These are phyloP conservation scores for Fusarium poae DNA, from an alignment of 2,329 filamentous ascomycete species.

Conservation along the genomic window DNA sequence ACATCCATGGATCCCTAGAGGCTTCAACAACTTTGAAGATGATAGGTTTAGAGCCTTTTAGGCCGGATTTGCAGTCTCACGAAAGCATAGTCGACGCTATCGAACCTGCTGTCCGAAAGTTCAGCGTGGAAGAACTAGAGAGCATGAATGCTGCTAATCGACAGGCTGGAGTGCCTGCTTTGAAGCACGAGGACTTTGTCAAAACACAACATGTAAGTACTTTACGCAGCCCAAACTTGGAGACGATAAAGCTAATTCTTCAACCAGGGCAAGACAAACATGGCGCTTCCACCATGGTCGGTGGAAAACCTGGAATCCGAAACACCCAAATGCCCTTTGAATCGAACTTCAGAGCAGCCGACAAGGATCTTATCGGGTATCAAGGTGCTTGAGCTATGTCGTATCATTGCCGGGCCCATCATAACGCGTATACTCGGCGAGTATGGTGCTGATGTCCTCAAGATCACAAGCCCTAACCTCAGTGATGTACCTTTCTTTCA, in stretches of 20 bases:
- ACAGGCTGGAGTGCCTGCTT: constrained; percentile 71
- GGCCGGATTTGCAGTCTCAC: constrained; percentile 72
- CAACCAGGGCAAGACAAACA: constrained; percentile 60
- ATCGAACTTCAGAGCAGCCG: constrained; percentile 30
- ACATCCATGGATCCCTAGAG: constrained; percentile 81
- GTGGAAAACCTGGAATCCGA: constrained; percentile 64
- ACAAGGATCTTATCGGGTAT: constrained; percentile 67
- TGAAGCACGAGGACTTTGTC: constrained; percentile 71
- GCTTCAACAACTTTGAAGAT: constrained; percentile 77
- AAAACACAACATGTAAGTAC: constrained; percentile 60
- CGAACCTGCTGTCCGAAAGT: constrained; percentile 68
- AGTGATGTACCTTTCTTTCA: constrained; percentile 80
- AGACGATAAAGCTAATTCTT: not conserved
- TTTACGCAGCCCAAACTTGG: accelerated
- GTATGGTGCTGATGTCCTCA: constrained; percentile 80
- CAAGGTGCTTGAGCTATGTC: constrained; percentile 80
- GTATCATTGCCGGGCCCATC: constrained; percentile 81
- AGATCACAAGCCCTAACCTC: constrained; percentile 76
- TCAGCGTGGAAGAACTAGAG: constrained; percentile 69
- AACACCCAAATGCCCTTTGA: constrained; percentile 62
- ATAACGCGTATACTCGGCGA: constrained; percentile 79
- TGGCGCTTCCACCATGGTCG: constrained; percentile 60
- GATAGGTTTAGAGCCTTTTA: constrained; percentile 74
- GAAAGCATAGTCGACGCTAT: constrained; percentile 70
- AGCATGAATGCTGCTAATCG: constrained; percentile 65